These are phyloP conservation scores for Trifolium fragiferum DNA, from an alignment of 306 rosid genomes.

Conservation along the genomic window DNA sequence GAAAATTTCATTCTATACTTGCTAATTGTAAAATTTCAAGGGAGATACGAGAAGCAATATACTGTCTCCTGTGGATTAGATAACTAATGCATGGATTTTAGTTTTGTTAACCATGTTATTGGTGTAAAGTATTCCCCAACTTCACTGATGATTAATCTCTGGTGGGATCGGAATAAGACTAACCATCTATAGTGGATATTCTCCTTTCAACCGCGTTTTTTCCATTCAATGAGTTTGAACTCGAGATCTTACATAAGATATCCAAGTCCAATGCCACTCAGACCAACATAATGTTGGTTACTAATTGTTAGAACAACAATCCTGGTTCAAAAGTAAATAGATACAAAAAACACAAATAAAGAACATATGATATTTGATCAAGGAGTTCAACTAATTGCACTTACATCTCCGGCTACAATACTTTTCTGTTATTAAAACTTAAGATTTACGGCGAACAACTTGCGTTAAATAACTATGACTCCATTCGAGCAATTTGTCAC, in stretches of 20 bases:
- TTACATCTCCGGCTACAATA: no score
- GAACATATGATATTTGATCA: no score
- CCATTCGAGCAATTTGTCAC: no score
- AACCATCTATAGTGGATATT: background rate
- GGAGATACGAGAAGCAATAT: background rate
- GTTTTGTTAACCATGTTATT: background rate
- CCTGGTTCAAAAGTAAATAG: no score
- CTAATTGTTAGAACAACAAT: background rate
- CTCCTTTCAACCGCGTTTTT: background rate
- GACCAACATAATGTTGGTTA: background rate
- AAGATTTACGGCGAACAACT: no score
- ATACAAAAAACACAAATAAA: no score
- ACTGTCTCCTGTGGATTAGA: background rate
- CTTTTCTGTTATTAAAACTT: no score
- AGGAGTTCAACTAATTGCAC: no score
- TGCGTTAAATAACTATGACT: no score
- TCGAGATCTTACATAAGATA: background rate
- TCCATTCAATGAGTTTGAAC: background rate
- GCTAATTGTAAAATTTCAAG: background rate
- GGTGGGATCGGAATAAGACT: background rate
- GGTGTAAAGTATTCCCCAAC: background rate
- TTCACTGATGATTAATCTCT: no score
- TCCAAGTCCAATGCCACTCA: background rate
- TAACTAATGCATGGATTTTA: background rate
- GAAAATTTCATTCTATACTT: background rate